Conservation (phyloP, 305 asterid species). For the Fraxinus ornus region DNA sequence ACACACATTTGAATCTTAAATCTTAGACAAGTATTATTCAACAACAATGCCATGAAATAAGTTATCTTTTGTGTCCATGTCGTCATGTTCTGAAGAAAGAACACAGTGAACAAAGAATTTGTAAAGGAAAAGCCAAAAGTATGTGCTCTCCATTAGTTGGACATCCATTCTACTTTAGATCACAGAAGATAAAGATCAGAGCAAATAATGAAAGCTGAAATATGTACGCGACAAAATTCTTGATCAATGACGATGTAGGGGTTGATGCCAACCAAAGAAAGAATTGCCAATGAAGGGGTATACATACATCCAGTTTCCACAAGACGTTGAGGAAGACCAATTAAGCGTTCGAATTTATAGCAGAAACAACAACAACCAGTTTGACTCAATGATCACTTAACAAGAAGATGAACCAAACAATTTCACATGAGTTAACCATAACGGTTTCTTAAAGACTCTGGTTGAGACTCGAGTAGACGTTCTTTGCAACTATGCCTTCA, state of each 20-base stretch:
- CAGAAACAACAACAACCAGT: neutral
- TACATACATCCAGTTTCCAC: neutral
- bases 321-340: too few relatives aligned
- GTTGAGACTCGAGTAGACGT: neutral
- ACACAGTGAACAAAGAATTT: neutral
- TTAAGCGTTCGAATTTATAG: neutral
- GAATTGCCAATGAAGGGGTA: neutral
- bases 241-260: neutral
- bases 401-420: neutral
- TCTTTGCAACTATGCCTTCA: neutral
- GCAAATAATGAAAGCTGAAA: neutral
- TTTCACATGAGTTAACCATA: neutral
- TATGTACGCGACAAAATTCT: neutral
- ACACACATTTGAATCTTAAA: too few relatives aligned
- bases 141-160: neutral
- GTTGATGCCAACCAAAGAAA: neutral
- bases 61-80: too few relatives aligned
- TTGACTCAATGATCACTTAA: neutral
- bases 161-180: neutral
- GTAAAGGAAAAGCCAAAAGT: constrained; percentile 6
- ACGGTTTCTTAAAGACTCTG: neutral
- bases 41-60: too few relatives aligned
- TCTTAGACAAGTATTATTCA: too few relatives aligned
- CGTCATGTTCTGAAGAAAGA: too few relatives aligned
- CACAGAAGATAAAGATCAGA: neutral